Conservation (phyloP, 495 filamentous ascomycete species). For the Darksidea phi region DNA sequence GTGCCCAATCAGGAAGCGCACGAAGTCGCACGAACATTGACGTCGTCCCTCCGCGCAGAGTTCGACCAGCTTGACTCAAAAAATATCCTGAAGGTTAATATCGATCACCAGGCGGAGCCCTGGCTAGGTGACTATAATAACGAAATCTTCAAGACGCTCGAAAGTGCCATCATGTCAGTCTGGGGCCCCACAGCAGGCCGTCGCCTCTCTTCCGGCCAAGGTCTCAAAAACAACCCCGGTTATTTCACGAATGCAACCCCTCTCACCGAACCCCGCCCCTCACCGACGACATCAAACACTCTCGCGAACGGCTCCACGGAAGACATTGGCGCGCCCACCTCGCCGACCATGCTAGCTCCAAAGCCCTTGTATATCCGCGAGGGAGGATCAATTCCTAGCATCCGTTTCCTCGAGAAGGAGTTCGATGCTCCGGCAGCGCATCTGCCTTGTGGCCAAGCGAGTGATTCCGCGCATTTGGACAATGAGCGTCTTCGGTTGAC, state of each 20-base stretch:
- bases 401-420: slow-evolving; percentile 91
- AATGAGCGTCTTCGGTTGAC: slow-evolving; percentile 85
- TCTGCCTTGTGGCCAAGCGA: slow-evolving; percentile 91
- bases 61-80: slow-evolving; percentile 71
- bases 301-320: slow-evolving; percentile 50
- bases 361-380: slow-evolving; percentile 88
- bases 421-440: slow-evolving; percentile 91
- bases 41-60: slow-evolving; percentile 63
- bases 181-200: slow-evolving; percentile 58
- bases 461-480: slow-evolving; percentile 89
- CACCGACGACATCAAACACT: slow-evolving; percentile 54
- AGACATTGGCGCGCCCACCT: background rate
- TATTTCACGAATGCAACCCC: slow-evolving; percentile 24
- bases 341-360: slow-evolving; percentile 28
- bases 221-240: slow-evolving; percentile 27
- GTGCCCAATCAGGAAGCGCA: slow-evolving; percentile 88
- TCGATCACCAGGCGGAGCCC: slow-evolving; percentile 90
- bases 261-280: slow-evolving; percentile 27
- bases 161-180: slow-evolving; percentile 78
- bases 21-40: slow-evolving; percentile 65
- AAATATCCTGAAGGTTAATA: slow-evolving; percentile 76
- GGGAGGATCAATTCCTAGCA: slow-evolving; percentile 89
- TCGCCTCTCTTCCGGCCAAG: slow-evolving; percentile 24
- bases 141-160: slow-evolving; percentile 84
- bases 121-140: slow-evolving; percentile 94